phyloP scores from a whole-genome alignment of 257 asterid genomes.

The Ophiorrhiza pumila region DNA sequence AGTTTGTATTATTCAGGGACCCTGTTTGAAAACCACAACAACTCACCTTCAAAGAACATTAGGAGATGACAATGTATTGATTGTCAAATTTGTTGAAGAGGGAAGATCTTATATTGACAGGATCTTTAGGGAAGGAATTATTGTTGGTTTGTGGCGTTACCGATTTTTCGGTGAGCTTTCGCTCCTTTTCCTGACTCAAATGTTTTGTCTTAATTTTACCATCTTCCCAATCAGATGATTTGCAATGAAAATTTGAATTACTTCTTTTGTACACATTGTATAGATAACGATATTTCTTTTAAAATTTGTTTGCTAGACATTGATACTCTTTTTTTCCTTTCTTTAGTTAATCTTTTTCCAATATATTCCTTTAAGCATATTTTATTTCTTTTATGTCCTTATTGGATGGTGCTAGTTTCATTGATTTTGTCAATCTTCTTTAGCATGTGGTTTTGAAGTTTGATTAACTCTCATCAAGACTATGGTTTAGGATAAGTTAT shows the following conservation, averaged over 20 bases:
- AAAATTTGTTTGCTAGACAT: not conserved
- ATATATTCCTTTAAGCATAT: not conserved
- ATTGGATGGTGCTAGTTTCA: not conserved
- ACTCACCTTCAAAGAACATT: constrained; percentile 70
- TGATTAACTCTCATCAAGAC: not conserved
- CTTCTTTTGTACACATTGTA: not conserved
- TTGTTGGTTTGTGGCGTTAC: constrained; percentile 67
- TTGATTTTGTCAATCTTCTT: not conserved
- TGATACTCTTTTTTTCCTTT: not conserved
- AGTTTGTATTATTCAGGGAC: constrained; percentile 55
- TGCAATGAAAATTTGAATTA: not conserved
- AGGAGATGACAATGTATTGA: constrained; percentile 67
- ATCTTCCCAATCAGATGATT: not conserved
- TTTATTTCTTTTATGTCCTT: not conserved
- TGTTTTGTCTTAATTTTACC: not conserved
- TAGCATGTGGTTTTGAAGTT: not conserved
- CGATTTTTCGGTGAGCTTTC: constrained; percentile 59
- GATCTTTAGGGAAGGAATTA: constrained; percentile 51
- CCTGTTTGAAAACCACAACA: constrained; percentile 44
- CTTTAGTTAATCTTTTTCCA: not conserved
- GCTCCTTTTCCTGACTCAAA: constrained; percentile 9
- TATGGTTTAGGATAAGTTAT: not conserved
- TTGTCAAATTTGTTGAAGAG: constrained; percentile 52
- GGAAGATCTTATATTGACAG: constrained; percentile 21
- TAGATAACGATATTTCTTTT: not conserved